These are phyloP conservation scores for Tetrahymena thermophila DNA, from an alignment of 73 alveolate genomes.

Conservation along the genomic window DNA sequence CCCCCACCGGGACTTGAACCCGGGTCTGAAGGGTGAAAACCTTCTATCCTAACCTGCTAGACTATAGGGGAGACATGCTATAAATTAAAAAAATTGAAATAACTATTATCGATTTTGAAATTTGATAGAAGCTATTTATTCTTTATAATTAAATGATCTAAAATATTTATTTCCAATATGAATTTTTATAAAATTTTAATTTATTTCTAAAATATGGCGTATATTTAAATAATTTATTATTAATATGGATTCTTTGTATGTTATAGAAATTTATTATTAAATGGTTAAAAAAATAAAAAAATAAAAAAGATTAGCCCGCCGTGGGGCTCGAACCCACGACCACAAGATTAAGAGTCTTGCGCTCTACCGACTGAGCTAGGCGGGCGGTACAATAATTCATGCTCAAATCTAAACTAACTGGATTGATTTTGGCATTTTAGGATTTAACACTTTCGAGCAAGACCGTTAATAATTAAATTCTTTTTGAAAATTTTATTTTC, in stretches of 20 bases:
- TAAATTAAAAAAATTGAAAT: neutral
- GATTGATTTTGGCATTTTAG: neutral
- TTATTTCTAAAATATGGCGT: too few species aligned
- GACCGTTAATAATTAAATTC: neutral
- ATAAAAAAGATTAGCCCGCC: neutral
- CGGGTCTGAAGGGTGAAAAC: slow-evolving; percentile 6
- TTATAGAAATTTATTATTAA: neutral
- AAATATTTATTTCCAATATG: neutral
- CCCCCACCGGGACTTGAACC: slow-evolving; percentile 9
- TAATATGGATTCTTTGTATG: too few species aligned
- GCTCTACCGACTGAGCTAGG: slow-evolving; percentile 7
- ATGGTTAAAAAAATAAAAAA: too few species aligned
- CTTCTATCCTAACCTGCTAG: slow-evolving; percentile 4
- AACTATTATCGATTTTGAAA: too few species aligned
- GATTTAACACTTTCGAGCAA: neutral
- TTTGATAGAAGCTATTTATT: too few species aligned
- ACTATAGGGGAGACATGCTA: neutral
- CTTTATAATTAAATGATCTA: too few species aligned
- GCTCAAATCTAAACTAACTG: neutral
- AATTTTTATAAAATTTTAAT: too few species aligned
- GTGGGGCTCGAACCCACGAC: slow-evolving; percentile 5
- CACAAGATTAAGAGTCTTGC: slow-evolving; percentile 3
- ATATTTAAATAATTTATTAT: too few species aligned
- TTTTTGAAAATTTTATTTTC: neutral
- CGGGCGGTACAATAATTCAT: neutral